Percentiles rank a stretch among this genome's conserved stretches.
phyloP scores from a whole-genome alignment of 352 stramenopile genomes.

The Globisporangium sylvaticum region DNA sequence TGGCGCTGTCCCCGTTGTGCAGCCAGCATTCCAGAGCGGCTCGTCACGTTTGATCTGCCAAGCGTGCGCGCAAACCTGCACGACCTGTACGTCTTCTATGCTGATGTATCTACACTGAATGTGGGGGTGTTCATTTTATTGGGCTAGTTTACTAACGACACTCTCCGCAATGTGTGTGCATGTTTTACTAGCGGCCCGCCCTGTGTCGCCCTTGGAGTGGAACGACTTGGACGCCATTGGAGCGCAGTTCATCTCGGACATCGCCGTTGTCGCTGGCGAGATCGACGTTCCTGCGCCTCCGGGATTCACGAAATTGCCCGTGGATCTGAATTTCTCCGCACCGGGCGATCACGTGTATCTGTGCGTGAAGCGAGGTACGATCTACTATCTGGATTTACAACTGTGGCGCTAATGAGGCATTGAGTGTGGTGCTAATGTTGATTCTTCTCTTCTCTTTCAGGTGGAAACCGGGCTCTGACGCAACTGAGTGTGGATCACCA shows the following conservation, averaged over 20 bases:
- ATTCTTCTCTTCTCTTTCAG: background rate
- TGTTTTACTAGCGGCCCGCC: slow-evolving; percentile 28
- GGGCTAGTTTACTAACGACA: background rate
- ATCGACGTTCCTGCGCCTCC: slow-evolving; percentile 40
- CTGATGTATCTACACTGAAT: background rate
- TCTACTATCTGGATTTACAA: background rate
- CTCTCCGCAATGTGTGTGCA: background rate
- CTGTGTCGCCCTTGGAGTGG: slow-evolving; percentile 49
- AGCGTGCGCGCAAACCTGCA: slow-evolving; percentile 61
- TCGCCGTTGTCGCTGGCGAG: slow-evolving; percentile 53
- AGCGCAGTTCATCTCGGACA: slow-evolving; percentile 60
- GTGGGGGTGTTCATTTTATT: background rate
- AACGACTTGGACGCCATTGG: slow-evolving; percentile 20
- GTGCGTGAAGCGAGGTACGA: slow-evolving; percentile 54
- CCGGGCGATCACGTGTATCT: slow-evolving; percentile 70
- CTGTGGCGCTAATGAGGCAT: background rate
- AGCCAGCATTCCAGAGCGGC: slow-evolving; percentile 41
- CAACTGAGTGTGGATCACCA: slow-evolving; percentile 24
- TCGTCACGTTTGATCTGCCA: slow-evolving; percentile 42
- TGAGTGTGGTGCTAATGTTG: background rate
- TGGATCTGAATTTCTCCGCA: slow-evolving; percentile 57
- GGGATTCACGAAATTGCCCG: slow-evolving; percentile 50
- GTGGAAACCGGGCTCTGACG: slow-evolving; percentile 27
- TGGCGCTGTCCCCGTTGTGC: slow-evolving; percentile 40
- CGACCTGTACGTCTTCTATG: slow-evolving; percentile 34